phyloP scores from a whole-genome alignment of 2,329 filamentous ascomycete species.

The Venturia nashicola region DNA sequence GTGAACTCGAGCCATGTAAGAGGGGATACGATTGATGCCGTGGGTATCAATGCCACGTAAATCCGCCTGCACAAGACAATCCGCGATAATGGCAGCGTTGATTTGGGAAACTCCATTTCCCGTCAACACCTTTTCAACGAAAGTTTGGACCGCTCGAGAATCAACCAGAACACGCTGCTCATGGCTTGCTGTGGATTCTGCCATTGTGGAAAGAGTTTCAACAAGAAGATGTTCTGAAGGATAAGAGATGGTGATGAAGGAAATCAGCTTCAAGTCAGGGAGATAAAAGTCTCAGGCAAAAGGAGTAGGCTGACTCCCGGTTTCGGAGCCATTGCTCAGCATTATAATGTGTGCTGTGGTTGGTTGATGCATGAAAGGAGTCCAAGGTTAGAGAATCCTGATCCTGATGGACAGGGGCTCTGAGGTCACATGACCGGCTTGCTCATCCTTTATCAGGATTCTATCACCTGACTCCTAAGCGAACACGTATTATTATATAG shows the following conservation, averaged over 20 bases:
- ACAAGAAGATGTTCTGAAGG: background rate
- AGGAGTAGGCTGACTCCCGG: too few relatives aligned
- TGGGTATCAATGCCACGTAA: conserved; percentile 71
- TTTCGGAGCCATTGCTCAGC: too few relatives aligned
- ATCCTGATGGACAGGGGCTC: background rate
- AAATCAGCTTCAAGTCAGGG: background rate
- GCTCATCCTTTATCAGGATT: too few relatives aligned
- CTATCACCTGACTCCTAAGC: too few relatives aligned
- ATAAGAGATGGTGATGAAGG: background rate
- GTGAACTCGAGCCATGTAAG: conserved; percentile 62
- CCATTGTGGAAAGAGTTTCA: background rate
- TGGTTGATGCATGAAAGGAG: background rate
- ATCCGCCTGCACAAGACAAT: conserved; percentile 60
- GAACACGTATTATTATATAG: too few relatives aligned
- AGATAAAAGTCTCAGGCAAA: too few relatives aligned
- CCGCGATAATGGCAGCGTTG: conserved; percentile 34
- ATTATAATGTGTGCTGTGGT: background rate
- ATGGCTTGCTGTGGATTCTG: background rate
- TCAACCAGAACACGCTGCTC: background rate
- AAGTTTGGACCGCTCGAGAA: conserved; percentile 23
- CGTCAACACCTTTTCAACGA: conserved; percentile 43
- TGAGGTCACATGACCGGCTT: background rate
- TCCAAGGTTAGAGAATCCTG: background rate
- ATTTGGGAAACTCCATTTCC: conserved; percentile 45
- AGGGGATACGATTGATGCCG: conserved; percentile 65